Base-by-base conservation (phyloP, 2,329 filamentous ascomycete genomes). In the Scolecobasidium constrictum region DNA sequence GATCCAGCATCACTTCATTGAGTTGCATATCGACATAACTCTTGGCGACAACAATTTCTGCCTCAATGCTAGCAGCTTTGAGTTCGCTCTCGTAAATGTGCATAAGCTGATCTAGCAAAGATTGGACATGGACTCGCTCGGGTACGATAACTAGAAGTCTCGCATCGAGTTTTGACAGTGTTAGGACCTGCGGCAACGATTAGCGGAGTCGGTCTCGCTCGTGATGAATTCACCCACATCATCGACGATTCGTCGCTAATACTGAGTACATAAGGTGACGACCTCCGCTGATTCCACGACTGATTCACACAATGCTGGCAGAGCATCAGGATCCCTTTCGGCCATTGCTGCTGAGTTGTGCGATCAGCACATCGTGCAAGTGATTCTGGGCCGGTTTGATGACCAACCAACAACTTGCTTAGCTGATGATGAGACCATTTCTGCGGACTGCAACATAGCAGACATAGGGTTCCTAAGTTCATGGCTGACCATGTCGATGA, bases 401-500 rank as follows among this genome's bases (percentile, higher is more conserved):
- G n/a, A n/a, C n/a, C n/a, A n/a, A n/a, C n/a, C n/a, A n/a, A n/a
- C n/a, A n/a, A n/a, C n/a, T n/a, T n/a, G n/a, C n/a, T n/a, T n/a
- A n/a, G n/a, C n/a, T n/a, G 33, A 44, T 48, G 28, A 56, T 7
- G 59, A 51, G 33, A 68, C 66, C 2, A 57, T 38, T 45, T 57
- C 54, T 3, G 65, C 65, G 39, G 58, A 63, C 33, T 67, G 64
- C 3, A 68, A 51, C 19, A 69, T 68, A 1, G 66, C 65, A 23
- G 54, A 58, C 1, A 67, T 52, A 2, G 64, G 64, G 41, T 67
- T 68, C 2, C 65, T 54, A 63, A 69, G 68, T 47, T 68, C 65
- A 17, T 48, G 42, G 16, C 28, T 38, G 5, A 33, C 36, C 38
- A n/a, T n/a, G n/a, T n/a, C n/a, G n/a, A n/a, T n/a, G n/a, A n/a